Evolutionary conservation across 2,329 filamentous ascomycete species (phyloP), one percentile per base, ranked within the genome.

Genomic region (Didymella segeticola): DNA sequence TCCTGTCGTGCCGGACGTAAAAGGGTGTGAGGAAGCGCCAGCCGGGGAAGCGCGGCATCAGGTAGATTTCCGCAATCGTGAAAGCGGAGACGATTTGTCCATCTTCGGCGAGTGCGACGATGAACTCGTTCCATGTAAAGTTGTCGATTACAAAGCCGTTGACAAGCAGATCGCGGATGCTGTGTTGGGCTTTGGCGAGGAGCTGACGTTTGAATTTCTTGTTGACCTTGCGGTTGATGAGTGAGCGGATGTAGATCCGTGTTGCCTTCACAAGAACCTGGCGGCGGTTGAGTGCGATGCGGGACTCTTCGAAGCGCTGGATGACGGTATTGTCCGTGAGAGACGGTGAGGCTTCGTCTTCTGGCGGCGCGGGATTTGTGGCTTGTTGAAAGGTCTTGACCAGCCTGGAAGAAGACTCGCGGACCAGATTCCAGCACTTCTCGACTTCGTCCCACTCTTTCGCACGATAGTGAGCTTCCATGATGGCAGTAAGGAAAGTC

Each of bases 11-110:
- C 42, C 64, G 68, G 25, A 59, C 52, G 48, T 67, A 71, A 37
- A 53, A 60, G 0, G 70, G 67, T 4, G 53, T 43, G 7, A 67
- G 58, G 2, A 53, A 30, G 22, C 62, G 66, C 90, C 92, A 97
- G 20, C 91, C 91, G 10, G 84, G 83, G 83, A 92, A 96, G 27
- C 84, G 80, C 1, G 84, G 82, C 83, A 96, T 96, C 49, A 98
- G 86, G 56, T 86, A 84, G 22, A 80, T 76, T 77, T 98, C 93
- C 69, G 90, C 93, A 45, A 87, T 76, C 19, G 77, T 70, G 75
- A 95, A 96, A 30, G 92, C 92, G 17, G 88, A 80, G 41, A 84
- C 75, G 64, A 83, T 82, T 38, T 82, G 80, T 38, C 82, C 81
- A 47, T 86, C 79, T 12, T 80, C 77, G 20, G 86, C 84, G 23